Evolutionary conservation across 768 basidiomycete species (phyloP).

Genomic region (Baorangia bicolor): DNA sequence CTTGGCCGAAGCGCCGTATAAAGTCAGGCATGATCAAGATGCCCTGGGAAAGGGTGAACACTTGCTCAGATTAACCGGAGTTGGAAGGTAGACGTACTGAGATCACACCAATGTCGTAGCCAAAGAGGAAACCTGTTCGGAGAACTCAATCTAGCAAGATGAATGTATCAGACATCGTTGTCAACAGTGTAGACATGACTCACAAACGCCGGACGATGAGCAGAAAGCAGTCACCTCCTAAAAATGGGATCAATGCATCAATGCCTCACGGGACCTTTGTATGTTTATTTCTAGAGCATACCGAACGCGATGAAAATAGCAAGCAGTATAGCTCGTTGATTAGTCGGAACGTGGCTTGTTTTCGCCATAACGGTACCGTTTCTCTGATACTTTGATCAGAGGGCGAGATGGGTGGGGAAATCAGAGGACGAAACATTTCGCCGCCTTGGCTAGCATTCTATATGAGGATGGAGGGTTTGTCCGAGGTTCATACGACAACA

Average conservation of each 20-base stretch:
- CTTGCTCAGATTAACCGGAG: background rate
- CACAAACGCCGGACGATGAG: background rate
- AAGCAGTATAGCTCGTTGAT: slow-evolving; percentile 9
- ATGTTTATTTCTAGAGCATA: background rate
- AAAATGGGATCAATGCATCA: background rate
- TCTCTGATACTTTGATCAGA: background rate
- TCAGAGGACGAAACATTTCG: background rate
- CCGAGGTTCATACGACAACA: slow-evolving; percentile 7
- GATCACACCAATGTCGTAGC: slow-evolving; percentile 17
- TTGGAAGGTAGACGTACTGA: slow-evolving; percentile 3
- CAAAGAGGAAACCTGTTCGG: slow-evolving; percentile 12
- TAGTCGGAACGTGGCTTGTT: slow-evolving; percentile 7
- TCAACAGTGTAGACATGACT: background rate
- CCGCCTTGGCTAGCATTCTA: background rate
- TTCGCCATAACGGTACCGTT: background rate
- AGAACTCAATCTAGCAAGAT: slow-evolving; percentile 1
- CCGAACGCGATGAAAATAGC: slow-evolving; percentile 18
- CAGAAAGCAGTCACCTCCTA: slow-evolving; percentile 6
- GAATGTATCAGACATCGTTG: background rate
- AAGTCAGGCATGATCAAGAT: slow-evolving; percentile 19
- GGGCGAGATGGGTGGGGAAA: background rate
- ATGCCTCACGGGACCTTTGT: background rate
- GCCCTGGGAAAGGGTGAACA: slow-evolving; percentile 1
- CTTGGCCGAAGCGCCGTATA: slow-evolving; percentile 11
- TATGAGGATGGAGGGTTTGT: background rate